Conservation (phyloP, 2,329 filamentous ascomycete species). For the Fusarium albosuccineum region DNA sequence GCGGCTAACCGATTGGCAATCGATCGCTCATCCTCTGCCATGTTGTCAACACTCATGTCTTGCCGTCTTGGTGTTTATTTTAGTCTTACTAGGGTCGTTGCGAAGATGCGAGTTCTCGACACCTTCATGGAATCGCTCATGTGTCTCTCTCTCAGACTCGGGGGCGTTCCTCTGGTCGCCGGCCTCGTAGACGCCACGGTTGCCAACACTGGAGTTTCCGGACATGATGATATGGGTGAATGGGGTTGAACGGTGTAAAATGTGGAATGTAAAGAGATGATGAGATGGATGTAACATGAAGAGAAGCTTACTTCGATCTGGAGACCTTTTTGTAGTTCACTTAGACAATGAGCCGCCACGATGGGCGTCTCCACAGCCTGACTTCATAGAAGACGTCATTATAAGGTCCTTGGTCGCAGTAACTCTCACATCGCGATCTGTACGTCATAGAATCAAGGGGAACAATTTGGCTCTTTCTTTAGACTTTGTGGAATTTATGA, state of each 20-base stretch:
- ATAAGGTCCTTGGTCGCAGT: slow-evolving; percentile 23
- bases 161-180: slow-evolving; percentile 80
- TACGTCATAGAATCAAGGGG: slow-evolving; percentile 37
- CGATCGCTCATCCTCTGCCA: slow-evolving; percentile 75
- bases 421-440: slow-evolving; percentile 21
- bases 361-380: slow-evolving; percentile 42
- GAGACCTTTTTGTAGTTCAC: slow-evolving; percentile 39
- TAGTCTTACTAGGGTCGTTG: slow-evolving; percentile 76
- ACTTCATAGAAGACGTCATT: slow-evolving; percentile 51
- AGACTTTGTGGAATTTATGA: slow-evolving; percentile 15
- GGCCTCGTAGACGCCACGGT: slow-evolving; percentile 75
- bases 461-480: slow-evolving; percentile 23
- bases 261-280: neutral
- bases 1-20: slow-evolving; percentile 79
- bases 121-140: slow-evolving; percentile 78
- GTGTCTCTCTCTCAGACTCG: slow-evolving; percentile 62
- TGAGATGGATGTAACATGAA: slow-evolving; percentile 13
- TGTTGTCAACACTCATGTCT: slow-evolving; percentile 56
- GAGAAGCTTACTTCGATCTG: neutral
- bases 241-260: slow-evolving; percentile 1
- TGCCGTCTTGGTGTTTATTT: neutral
- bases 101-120: slow-evolving; percentile 75
- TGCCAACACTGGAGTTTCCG: slow-evolving; percentile 75
- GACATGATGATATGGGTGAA: slow-evolving; percentile 47
- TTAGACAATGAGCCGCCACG: slow-evolving; percentile 31